Base-by-base conservation (phyloP, 371 early-diverging fungal species). In the Zychaea mexicana region DNA sequence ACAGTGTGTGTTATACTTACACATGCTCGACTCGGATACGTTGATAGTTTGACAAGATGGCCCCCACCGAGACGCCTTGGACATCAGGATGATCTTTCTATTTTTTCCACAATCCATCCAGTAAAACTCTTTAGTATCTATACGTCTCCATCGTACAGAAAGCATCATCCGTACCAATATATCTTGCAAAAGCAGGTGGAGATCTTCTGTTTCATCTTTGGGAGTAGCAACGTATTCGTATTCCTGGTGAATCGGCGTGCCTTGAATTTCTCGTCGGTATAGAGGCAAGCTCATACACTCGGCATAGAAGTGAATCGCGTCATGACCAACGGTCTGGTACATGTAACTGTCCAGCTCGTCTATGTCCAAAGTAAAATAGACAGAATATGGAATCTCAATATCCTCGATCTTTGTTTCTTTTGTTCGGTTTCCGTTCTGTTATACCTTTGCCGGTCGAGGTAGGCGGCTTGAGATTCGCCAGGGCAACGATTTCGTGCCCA, bases 311-410 rank as follows among this genome's bases (percentile, higher is more conserved):
- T 88, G 80, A 21, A 98, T 93, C 19, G 92, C 91, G 70, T 95
- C 96, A 71, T 95, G 93, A 2, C 99, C 99, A 10, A 99, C 99
- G 0, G 99, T 98, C 76, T 99, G 99, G 73, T 95, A 99, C 96
- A 99, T 96, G 81, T 90, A 98, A 62, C 95, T 95, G 83, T 99
- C 99, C 54, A 95, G 67, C 63, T 99, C 99, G 63, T 93, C 95
- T 90, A 59, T 17, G 19, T 33, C 6, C 7, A n/a, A n/a, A n/a
- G n/a, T n/a, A n/a, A n/a, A n/a, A n/a, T n/a, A n/a, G n/a, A n/a
- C 10, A 30, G 12, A 19, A 7, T 22, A 2, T 15, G 30, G 19
- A 10, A 27, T 52, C n/a, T n/a, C n/a, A n/a, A 31, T 31, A 21
- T 27, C 7, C 24, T 2, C 4, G 4, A 64, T 22, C 28, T 24